Evolutionary conservation across 805 yeast species (phyloP), one percentile per base, ranked within the genome.

Genomic region (Yarrowia phangngaensis): DNA sequence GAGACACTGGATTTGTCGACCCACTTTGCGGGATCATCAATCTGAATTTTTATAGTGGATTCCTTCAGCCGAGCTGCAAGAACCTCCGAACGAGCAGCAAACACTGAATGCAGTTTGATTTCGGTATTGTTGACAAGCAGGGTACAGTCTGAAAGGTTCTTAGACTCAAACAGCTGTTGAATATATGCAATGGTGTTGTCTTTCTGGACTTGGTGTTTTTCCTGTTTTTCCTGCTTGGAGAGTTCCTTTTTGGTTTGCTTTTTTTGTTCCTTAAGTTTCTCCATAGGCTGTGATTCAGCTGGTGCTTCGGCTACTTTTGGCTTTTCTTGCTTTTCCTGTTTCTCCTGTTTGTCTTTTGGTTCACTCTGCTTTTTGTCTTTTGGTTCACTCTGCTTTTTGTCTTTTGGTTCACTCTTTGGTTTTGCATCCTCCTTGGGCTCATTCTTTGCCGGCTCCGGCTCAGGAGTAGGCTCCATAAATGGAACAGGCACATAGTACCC

Each of bases 31-130:
- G 48, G 48, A 22, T 41, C 48, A 7, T 4, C 14, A 13, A 15
- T 6, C 23, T 19, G 43, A 2, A 2, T 9, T n/a, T 36, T 24
- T 6, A 12, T 7, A 23, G 9, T 3, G 9, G 19, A n/a, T 4
- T 11, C 4, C 2, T 8, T n/a, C 15, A 28, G 28, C 8, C 8
- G 11, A 2, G 30, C 8, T 1, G 22, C 24, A 3, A 64, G 53
- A 30, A 59, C 52, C 6, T 66, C 65, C 22, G 66, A 63, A 24
- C 64, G 56, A 24, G 64, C 56, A 4, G 59, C 61, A 46, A 64
- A 56, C 26, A 64, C 58, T 2, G 68, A 61, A 50, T 64, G 68
- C 11, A 63, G 55, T 7, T 17, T 23, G 4, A 29, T 4, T 4
- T 8, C 13, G 12, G 19, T 12, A 5, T 23, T 12, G 29, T 41